Conservation (phyloP, 495 filamentous ascomycete species). For the Xylaria scruposa region DNA sequence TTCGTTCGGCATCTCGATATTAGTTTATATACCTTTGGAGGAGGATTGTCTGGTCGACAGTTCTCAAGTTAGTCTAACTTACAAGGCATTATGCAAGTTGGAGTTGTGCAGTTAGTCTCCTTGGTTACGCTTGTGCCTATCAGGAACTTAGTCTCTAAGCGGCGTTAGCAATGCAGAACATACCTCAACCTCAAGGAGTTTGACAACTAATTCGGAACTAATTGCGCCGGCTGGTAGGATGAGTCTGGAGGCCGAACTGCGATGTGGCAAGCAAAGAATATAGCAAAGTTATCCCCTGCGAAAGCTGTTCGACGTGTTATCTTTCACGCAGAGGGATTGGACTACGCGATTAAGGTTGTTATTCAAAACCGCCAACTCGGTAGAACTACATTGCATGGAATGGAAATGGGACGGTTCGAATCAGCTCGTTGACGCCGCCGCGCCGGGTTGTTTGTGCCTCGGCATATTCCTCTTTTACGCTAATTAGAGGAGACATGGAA, state of each 20-base stretch:
- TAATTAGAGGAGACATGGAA: background rate
- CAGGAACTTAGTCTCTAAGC: background rate
- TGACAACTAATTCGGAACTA: background rate
- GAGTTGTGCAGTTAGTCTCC: background rate
- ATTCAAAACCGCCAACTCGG: background rate
- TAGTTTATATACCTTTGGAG: background rate
- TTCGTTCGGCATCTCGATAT: background rate
- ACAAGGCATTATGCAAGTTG: conserved; percentile 20
- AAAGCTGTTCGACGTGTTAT: background rate
- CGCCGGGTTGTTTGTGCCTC: conserved; percentile 11
- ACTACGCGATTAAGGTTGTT: background rate
- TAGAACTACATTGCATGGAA: background rate
- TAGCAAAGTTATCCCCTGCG: background rate
- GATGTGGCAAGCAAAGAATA: background rate
- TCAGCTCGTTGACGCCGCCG: conserved; percentile 3
- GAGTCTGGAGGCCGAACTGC: background rate
- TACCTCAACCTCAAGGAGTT: background rate
- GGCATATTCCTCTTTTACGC: conserved; percentile 14
- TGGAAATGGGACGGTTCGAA: background rate
- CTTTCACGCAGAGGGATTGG: background rate
- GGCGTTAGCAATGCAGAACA: background rate
- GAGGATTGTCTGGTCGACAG: background rate
- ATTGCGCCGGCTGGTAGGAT: background rate
- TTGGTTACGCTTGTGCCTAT: background rate
- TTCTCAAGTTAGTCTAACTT: background rate